Percentiles rank a stretch among this genome's conserved stretches.
Conservation (phyloP, 202 grass and related monocot genomes). For the Setaria italica region DNA sequence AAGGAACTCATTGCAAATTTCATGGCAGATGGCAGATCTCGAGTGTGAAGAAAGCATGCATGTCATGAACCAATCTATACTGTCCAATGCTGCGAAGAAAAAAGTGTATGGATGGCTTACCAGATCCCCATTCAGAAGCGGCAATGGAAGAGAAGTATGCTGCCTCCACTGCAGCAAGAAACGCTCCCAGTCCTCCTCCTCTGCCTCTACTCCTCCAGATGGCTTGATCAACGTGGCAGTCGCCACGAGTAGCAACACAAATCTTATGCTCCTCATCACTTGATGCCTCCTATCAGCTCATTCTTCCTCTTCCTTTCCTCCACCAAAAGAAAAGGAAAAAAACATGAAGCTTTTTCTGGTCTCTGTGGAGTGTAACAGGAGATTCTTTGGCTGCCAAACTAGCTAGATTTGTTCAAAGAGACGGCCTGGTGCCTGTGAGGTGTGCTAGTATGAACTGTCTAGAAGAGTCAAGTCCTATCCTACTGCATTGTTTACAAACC, state of each 20-base stretch:
- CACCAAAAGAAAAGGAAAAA: neutral
- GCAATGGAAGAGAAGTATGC: slow-evolving; percentile 2
- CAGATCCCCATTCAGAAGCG: slow-evolving; percentile 50
- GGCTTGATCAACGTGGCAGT: slow-evolving; percentile 25
- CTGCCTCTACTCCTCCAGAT: neutral
- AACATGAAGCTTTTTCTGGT: neutral
- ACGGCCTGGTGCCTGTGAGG: neutral
- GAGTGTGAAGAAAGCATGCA: neutral
- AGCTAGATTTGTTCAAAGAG: slow-evolving; percentile 39
- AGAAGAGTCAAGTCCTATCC: slow-evolving; percentile 44
- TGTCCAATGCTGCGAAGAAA: slow-evolving; percentile 11
- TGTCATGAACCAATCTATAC: neutral
- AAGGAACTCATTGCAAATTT: neutral
- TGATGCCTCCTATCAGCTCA: slow-evolving; percentile 28
- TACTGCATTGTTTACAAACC: slow-evolving; percentile 28
- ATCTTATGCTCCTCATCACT: slow-evolving; percentile 22
- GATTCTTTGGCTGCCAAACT: slow-evolving; percentile 24
- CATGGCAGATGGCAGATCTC: slow-evolving; percentile 7
- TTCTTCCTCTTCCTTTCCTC: neutral
- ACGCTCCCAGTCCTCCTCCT: neutral
- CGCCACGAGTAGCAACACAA: slow-evolving; percentile 35
- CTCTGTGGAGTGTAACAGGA: neutral
- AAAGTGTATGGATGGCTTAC: slow-evolving; percentile 23
- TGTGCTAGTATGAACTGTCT: slow-evolving; percentile 32
- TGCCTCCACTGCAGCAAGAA: slow-evolving; percentile 27